Base-by-base conservation (phyloP, 1,284 basidiomycete genomes). In the Schizophyllum amplum region DNA sequence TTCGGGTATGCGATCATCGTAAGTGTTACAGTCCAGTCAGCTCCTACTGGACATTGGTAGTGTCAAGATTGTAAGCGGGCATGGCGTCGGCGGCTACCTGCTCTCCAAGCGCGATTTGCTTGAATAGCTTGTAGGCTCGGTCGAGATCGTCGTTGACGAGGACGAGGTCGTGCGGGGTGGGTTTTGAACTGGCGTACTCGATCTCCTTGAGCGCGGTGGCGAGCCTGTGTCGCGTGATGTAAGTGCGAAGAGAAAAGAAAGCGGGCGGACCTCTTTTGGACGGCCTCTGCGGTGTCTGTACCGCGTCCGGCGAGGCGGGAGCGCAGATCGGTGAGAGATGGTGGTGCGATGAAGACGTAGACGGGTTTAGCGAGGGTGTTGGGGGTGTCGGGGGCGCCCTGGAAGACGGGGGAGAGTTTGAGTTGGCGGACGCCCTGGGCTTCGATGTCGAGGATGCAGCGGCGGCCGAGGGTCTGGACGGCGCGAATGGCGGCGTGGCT, bases 371-470 rank as follows among this genome's bases (percentile, higher is more conserved):
- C 75, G 55, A 83, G 72, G 64, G 89, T 83, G 26, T 78, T 71
- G 33, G 33, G 33, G 33, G 33, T 13, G 2, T 42, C 33, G 13
- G 11, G 11, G 13, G 33, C 33, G 7, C 33, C 33, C 33, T 42
- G 13, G 33, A 42, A 42, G 33, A 42, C 33, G 33, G 33, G 33
- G 33, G 33, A 42, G 3, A 13, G 33, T 69, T 94, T 94, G 67
- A 98, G 87, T 71, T 94, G 87, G 62, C 85, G 86, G 58, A 98
- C 92, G 56, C 94, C 94, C 90, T 97, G 69, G 13, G 93, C 87
- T 68, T 99, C 96, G 62, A 99, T 99, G 70, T 99, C 96, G 50
- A 99, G 82, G 56, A 99, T 86, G 69, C 96, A 98, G 15, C 93
- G 75, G 62, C 80, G 78, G 42, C 87, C 89, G 2, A 76, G 74